Evolutionary conservation across 1,284 basidiomycete genomes (phyloP).

Genomic region (Wolfiporia cocos): DNA sequence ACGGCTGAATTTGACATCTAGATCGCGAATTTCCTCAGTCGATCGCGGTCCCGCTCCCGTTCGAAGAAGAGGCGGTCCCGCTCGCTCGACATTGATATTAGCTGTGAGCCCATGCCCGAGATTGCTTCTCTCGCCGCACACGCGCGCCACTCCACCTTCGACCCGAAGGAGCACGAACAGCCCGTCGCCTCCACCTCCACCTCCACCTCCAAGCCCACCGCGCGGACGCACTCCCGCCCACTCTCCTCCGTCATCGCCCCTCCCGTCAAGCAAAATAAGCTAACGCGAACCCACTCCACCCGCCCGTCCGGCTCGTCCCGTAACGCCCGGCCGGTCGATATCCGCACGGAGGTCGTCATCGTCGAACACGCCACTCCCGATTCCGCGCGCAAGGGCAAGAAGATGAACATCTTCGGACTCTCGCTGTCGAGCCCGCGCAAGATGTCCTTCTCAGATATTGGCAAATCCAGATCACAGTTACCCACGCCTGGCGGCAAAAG

Average conservation of each 20-base stretch:
- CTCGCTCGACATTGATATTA: constrained; percentile 24
- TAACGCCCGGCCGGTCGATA: constrained; percentile 13
- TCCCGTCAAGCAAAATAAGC: constrained; percentile 52
- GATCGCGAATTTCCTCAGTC: constrained; percentile 30
- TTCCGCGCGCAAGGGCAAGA: constrained; percentile 21
- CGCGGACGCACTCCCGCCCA: constrained; percentile 51
- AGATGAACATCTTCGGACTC: constrained; percentile 25
- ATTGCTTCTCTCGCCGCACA: constrained; percentile 18
- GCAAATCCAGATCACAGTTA: constrained; percentile 16
- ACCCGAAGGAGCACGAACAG: constrained; percentile 13
- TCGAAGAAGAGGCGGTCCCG: constrained; percentile 26
- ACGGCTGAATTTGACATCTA: too few relatives aligned
- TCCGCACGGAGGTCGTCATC: constrained; percentile 15
- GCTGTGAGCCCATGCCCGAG: constrained; percentile 17
- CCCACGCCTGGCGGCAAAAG: constrained; percentile 13
- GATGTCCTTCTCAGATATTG: constrained; percentile 17
- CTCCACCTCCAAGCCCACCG: constrained; percentile 37
- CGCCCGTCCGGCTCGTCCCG: constrained; percentile 13
- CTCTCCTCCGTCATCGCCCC: constrained; percentile 57
- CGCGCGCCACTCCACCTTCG: constrained; percentile 19
- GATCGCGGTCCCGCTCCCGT: constrained; percentile 29
- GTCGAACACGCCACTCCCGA: constrained; percentile 13
- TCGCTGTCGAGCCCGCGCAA: constrained; percentile 22
- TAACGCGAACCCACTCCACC: constrained; percentile 38
- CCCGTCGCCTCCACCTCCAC: constrained; percentile 20